phyloP scores from a whole-genome alignment of 768 basidiomycete genomes.

The Dioszegia crocea region DNA sequence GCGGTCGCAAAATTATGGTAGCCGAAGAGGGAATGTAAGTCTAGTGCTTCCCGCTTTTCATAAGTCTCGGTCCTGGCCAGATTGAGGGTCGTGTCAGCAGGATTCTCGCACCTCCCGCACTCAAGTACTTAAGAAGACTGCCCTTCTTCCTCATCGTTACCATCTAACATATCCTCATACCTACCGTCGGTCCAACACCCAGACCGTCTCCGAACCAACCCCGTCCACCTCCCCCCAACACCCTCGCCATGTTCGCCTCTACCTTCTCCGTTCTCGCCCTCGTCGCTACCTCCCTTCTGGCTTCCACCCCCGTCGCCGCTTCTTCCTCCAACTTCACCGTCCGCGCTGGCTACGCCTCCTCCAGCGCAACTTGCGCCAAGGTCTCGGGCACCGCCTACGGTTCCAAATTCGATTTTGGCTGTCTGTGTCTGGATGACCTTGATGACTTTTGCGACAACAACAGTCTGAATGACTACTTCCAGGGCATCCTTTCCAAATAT shows the following conservation, averaged over 20 bases:
- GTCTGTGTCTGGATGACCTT: constrained; percentile 38
- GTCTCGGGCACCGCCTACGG: constrained; percentile 22
- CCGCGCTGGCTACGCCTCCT: background rate
- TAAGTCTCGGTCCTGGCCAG: background rate
- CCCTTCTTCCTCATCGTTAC: constrained; percentile 1
- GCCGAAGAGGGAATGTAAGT: background rate
- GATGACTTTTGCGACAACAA: constrained; percentile 32
- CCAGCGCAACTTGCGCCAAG: constrained; percentile 23
- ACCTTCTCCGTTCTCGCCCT: constrained; percentile 8
- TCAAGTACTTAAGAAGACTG: background rate
- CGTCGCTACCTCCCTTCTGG: background rate
- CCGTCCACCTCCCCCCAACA: background rate
- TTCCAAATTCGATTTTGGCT: constrained; percentile 36
- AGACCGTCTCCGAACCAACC: no score
- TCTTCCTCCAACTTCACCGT: constrained; percentile 12
- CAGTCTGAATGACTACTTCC: constrained; percentile 16
- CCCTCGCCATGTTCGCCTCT: constrained; percentile 6
- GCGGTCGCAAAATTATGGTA: background rate
- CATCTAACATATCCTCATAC: no score
- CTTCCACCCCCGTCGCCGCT: constrained; percentile 1
- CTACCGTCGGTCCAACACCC: background rate
- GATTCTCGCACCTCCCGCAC: no score
- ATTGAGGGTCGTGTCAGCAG: no score
- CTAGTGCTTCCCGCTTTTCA: background rate
- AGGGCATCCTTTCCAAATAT: constrained; percentile 18